Evolutionary conservation across 179 eudicot genomes (phyloP), one percentile per base, ranked within the genome.

Genomic region (Silene coronaria): DNA sequence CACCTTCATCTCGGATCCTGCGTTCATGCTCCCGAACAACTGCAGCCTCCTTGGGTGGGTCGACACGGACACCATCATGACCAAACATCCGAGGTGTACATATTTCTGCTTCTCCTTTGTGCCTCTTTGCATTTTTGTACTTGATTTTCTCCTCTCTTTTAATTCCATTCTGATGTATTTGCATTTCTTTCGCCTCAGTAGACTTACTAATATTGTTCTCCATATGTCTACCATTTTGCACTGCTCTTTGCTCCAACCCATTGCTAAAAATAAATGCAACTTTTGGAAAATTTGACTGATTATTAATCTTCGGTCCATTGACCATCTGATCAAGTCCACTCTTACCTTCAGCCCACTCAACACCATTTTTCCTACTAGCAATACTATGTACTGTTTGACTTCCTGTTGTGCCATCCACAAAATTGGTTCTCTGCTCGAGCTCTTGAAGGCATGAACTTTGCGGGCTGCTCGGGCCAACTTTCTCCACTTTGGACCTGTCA

Each of bases 341-440:
- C 74, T 69, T 72, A 67, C 27, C 53, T 67, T 36, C 71, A 38
- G 53, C 11, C 51, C 71, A 10, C 53, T 36, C 42, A 46, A 57
- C 59, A 14, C 58, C 73, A 46, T 46, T 69, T n/a, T 22, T 69
- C 73, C 73, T 23, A 69, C 34, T 45, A 12, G 59, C 32, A 0
- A 69, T 59, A 27, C 59, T 72, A 48, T 58, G 67, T 57, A 77
- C 72, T 19, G 45, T 48, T 72, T 72, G 64, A 74, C 73, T 80
- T 76, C 78, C 80, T 63, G 75, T 73, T 63, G 85, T 80, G 61
- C 75, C 78, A 58, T 71, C 84, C 61, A 73, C 77, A 38, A 78
- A 77, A 48, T 68, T 75, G 70, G 76, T 70, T 80, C 84, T 80
- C 75, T 62, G 72, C 53, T 67, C 78, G 71, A 80, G 76, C 83